Evolutionary conservation across 345 rosid species (phyloP), one percentile per base, ranked within the genome.

Genomic region (Linum lewisii): DNA sequence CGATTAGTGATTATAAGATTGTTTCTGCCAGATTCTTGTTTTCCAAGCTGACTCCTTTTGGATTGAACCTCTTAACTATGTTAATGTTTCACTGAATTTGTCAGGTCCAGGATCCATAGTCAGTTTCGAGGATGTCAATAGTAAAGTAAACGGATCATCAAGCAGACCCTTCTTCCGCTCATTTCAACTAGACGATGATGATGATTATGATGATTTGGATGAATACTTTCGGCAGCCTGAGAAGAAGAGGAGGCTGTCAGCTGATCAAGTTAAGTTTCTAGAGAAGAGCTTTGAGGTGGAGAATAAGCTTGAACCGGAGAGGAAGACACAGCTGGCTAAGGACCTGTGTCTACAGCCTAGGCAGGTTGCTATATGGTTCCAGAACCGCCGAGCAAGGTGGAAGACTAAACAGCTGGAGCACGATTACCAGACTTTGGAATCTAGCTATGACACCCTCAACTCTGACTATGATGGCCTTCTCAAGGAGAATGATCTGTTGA

Each of bases 21-120:
- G n/a, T n/a, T n/a, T n/a, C n/a, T n/a, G n/a, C n/a, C n/a, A 0
- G 38, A 34, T 5, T 34, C 38, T 34, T 34, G 38, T 34, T 34
- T 34, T 34, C 0, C 7, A 11, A 11, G 5, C 10, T 34, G 38
- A 9, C 16, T 38, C 55, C n/a, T 53, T 52, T n/a, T 44, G 19
- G 56, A 50, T 49, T 23, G 14, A 13, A 36, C 6, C 29, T 34
- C 51, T 21, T 61, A 16, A 42, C 49, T 37, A 50, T 47, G 23
- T 18, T 42, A 18, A 38, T 25, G 51, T 38, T 26, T 13, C 16
- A 18, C 6, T 16, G 56, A 19, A 51, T 66, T 38, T 34, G 15
- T 16, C 14, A 72, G 75, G 71, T 51, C 63, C 71, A 54, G 58
- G 75, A 37, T 66, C 75, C 64, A 63, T 66, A 67, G 45, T 72